Base-by-base conservation (phyloP, 169 alveolate species). In the Eimeria acervulina region DNA sequence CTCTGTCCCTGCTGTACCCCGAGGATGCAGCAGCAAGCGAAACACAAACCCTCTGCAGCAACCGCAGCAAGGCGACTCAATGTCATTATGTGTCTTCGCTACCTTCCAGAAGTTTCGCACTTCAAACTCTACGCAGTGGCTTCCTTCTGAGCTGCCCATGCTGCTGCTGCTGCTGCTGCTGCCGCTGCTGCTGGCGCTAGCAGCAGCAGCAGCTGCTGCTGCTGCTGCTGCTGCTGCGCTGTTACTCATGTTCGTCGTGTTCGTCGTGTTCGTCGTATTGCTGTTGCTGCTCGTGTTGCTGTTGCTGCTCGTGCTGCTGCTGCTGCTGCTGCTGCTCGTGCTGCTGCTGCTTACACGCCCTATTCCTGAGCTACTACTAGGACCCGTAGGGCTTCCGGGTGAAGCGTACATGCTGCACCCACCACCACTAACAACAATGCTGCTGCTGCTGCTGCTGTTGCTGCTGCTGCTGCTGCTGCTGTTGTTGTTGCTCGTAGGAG, bases 1-100 rank as follows among this genome's bases (percentile, higher is more conserved):
- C 96, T 98, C 99, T 21, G 98, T 98, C 81, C 98, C 98, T 38
- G 98, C 97, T 3, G 98, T 98, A 70, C 99, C 99, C 70, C 99
- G 87, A 38, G 99, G 99, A 94, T 98, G 99, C 52, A 98, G 97
- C 81, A 98, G 96, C 47, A 98, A 95, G 90, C 96, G 89, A 63
- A 97, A 98, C 95, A 97, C 97, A 90, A 98, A 98, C 52, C 99
- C 99, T 68, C 98, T 95, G 74, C 99, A 98, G 91, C 97, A 97
- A 28, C 99, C 99, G 90, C 97, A 97, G 59, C 95, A 97, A n/a
- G 98, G 98, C n/a, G 99, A 97, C 87, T 98, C 99, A 83, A 98
- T 95, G 89, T 98, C 99, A 76, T 98, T 98, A 87, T 98, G 99
- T 33, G 98, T 98, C 97, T 98, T 98, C 31, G 99, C 99, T 40